phyloP scores from a whole-genome alignment of 2,329 filamentous ascomycete genomes.

The Stagonosporopsis tanaceti region DNA sequence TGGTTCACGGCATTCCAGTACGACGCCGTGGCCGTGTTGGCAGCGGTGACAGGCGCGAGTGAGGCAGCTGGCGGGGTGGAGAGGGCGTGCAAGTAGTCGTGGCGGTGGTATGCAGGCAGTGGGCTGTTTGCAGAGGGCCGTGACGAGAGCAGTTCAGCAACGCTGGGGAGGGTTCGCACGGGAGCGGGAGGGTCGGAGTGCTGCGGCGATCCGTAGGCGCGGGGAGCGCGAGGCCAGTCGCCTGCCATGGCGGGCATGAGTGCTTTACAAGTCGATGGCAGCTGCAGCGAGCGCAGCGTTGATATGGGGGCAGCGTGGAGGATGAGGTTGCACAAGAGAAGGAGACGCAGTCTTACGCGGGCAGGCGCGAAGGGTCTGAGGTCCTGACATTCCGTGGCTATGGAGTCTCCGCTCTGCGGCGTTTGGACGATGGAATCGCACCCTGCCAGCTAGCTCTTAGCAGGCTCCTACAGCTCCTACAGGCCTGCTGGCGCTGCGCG shows the following conservation, averaged over 20 bases:
- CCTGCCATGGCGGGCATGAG: slow-evolving; percentile 23
- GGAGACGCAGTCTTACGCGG: slow-evolving; percentile 16
- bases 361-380: slow-evolving; percentile 13
- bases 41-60: slow-evolving; percentile 11
- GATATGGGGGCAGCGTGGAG: slow-evolving; percentile 20
- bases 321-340: slow-evolving; percentile 16
- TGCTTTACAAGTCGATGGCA: slow-evolving; percentile 3
- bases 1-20: slow-evolving; percentile 26
- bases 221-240: slow-evolving; percentile 22
- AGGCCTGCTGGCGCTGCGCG: slow-evolving; percentile 19
- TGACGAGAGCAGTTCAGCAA: slow-evolving; percentile 35
- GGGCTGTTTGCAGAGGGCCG: slow-evolving; percentile 21
- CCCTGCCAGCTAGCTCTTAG: slow-evolving; percentile 17
- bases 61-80: slow-evolving; percentile 16
- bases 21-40: slow-evolving; percentile 3
- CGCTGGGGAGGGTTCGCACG: slow-evolving; percentile 31
- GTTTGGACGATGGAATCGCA: slow-evolving; percentile 14
- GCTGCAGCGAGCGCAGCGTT: slow-evolving; percentile 15
- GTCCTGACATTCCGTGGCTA: slow-evolving; percentile 12
- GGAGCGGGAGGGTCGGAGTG: slow-evolving; percentile 16
- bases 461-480: slow-evolving; percentile 1
- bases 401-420: slow-evolving; percentile 22
- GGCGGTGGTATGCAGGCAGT: slow-evolving; percentile 24
- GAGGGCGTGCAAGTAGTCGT: slow-evolving; percentile 20
- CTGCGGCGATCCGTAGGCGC: slow-evolving; percentile 16